These are phyloP conservation scores for Phytopythium kandeliae DNA, from an alignment of 352 stramenopile genomes.

Conservation along the genomic window DNA sequence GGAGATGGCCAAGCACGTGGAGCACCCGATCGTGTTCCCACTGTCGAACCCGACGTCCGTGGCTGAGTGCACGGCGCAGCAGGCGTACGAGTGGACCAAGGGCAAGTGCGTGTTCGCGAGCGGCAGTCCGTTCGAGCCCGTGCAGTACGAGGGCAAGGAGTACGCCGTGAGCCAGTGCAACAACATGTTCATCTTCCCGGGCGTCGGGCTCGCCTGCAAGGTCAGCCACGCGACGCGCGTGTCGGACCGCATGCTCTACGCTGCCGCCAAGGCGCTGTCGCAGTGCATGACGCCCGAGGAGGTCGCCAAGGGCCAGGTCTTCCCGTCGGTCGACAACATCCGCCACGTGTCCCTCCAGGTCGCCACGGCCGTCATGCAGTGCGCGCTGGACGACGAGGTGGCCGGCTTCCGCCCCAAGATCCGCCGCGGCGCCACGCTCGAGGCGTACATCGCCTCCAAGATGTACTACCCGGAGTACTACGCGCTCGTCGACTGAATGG, in stretches of 20 bases:
- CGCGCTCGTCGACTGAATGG: slow-evolving; percentile 86
- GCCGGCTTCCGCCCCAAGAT: slow-evolving; percentile 74
- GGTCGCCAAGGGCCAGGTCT: slow-evolving; percentile 89
- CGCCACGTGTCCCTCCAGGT: slow-evolving; percentile 92
- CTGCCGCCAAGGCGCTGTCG: slow-evolving; percentile 91
- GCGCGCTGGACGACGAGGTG: slow-evolving; percentile 86
- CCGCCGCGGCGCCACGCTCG: slow-evolving; percentile 64
- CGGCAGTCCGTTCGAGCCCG: slow-evolving; percentile 93
- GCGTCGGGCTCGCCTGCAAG: slow-evolving; percentile 90
- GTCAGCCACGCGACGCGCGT: slow-evolving; percentile 73
- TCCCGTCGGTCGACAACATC: slow-evolving; percentile 92
- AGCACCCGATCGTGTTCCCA: slow-evolving; percentile 95
- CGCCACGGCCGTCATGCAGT: slow-evolving; percentile 88
- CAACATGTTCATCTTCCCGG: slow-evolving; percentile 99
- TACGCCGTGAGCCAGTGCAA: slow-evolving; percentile 89
- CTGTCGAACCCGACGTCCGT: slow-evolving; percentile 96
- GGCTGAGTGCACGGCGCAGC: slow-evolving; percentile 94
- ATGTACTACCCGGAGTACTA: slow-evolving; percentile 96
- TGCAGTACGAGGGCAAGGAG: slow-evolving; percentile 81
- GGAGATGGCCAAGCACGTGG: slow-evolving; percentile 86
- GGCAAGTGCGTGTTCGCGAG: slow-evolving; percentile 95
- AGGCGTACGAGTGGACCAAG: slow-evolving; percentile 96
- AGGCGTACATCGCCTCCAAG: slow-evolving; percentile 89
- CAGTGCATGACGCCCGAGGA: slow-evolving; percentile 92
- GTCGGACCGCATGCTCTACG: slow-evolving; percentile 95